Evolutionary conservation across 2,329 filamentous ascomycete genomes (phyloP).

Genomic region (Diplodia mutila): DNA sequence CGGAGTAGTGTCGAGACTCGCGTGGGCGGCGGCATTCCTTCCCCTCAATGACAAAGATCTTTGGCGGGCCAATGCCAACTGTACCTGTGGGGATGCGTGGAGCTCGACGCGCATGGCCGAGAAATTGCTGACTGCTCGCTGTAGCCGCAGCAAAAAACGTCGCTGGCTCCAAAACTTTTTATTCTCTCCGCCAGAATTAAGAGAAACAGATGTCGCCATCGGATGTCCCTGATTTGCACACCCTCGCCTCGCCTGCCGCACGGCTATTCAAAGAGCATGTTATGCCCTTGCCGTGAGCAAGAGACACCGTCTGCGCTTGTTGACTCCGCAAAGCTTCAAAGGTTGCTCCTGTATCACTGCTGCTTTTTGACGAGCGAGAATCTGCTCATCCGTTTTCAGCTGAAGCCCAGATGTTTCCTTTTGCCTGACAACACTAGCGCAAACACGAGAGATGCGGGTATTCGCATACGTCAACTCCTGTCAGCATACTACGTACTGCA

Average conservation of each 20-base stretch:
- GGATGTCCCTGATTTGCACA: constrained; percentile 4
- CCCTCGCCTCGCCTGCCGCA: background rate
- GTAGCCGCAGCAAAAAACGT: constrained; percentile 1
- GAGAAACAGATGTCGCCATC: constrained; percentile 8
- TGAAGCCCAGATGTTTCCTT: background rate
- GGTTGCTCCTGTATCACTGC: background rate
- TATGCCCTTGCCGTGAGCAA: background rate
- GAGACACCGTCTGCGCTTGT: background rate
- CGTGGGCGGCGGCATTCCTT: background rate
- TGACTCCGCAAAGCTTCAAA: background rate
- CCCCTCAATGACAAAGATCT: constrained; percentile 18
- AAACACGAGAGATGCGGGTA: background rate
- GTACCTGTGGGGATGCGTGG: constrained; percentile 8
- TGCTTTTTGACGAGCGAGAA: background rate
- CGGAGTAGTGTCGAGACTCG: constrained; percentile 14
- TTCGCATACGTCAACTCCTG: background rate
- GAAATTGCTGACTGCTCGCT: background rate
- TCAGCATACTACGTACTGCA: background rate
- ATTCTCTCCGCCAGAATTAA: background rate
- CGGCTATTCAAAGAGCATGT: background rate
- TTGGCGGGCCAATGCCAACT: constrained; percentile 9
- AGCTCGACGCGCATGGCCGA: background rate
- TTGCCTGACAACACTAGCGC: background rate
- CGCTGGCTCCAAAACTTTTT: constrained; percentile 9
- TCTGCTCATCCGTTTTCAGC: background rate